These are phyloP conservation scores for Wallacemonas sp. DNA, from an alignment of 208 protist genomes.

Conservation along the genomic window DNA sequence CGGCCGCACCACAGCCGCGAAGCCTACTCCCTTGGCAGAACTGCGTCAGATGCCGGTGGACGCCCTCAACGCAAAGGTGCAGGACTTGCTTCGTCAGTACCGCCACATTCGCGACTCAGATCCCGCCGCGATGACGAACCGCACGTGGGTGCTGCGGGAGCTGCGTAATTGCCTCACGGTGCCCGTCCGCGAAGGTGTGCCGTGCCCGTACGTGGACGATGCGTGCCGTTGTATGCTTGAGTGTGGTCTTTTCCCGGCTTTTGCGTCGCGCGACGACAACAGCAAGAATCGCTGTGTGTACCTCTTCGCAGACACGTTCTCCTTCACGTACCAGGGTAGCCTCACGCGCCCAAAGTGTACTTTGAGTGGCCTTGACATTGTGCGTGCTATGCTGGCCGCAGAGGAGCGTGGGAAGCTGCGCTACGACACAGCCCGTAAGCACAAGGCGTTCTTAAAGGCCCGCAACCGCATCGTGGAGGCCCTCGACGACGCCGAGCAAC, in stretches of 20 bases:
- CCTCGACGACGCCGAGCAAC: conserved; percentile 52
- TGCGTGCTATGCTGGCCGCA: conserved; percentile 52
- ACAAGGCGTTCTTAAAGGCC: conserved; percentile 66
- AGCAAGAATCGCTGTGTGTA: conserved; percentile 83
- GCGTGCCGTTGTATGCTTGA: conserved; percentile 49
- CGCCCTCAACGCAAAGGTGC: conserved; percentile 64
- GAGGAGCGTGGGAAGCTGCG: conserved; percentile 64
- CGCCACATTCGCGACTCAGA: conserved; percentile 44
- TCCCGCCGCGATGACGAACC: conserved; percentile 57
- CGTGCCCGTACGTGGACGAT: conserved; percentile 58
- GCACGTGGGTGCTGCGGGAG: conserved; percentile 83
- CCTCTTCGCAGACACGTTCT: conserved; percentile 82
- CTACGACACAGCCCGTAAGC: conserved; percentile 62
- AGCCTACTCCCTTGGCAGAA: conserved; percentile 66
- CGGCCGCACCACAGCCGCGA: conserved; percentile 47
- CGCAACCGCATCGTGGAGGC: conserved; percentile 85
- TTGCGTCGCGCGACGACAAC: conserved; percentile 41
- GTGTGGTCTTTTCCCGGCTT: conserved; percentile 67
- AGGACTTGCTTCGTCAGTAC: conserved; percentile 74
- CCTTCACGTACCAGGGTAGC: conserved; percentile 66
- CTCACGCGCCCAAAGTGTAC: conserved; percentile 58
- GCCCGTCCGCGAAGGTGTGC: conserved; percentile 46
- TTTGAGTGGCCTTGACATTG: conserved; percentile 40
- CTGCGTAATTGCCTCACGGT: conserved; percentile 77
- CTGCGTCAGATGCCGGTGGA: conserved; percentile 57